Percentiles rank a stretch among this genome's conserved stretches.
Conservation (phyloP, 164 flowering plant genomes). For the Berberis vulgaris region DNA sequence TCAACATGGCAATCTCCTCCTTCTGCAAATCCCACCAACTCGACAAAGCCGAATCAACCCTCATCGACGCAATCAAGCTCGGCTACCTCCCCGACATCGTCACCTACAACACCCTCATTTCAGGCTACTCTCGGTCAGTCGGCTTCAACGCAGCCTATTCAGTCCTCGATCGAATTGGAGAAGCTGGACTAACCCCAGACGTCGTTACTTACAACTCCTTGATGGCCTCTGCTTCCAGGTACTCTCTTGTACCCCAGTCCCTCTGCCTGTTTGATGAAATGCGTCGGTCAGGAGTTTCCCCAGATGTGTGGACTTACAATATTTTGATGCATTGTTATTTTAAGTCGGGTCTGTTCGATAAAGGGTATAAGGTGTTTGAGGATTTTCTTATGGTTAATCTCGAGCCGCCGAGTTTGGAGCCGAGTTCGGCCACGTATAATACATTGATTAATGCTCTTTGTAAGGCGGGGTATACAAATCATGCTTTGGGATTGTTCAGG, state of each 20-base stretch:
- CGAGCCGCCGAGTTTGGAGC: slow-evolving; percentile 16
- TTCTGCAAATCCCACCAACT: slow-evolving; percentile 54
- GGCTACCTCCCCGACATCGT: slow-evolving; percentile 71
- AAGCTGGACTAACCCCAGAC: slow-evolving; percentile 71
- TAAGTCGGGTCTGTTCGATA: slow-evolving; percentile 50
- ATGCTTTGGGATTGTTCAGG: slow-evolving; percentile 65
- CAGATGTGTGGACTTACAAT: slow-evolving; percentile 74
- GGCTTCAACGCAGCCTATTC: slow-evolving; percentile 59
- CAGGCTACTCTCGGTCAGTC: slow-evolving; percentile 48
- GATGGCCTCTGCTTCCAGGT: slow-evolving; percentile 53
- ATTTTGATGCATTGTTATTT: slow-evolving; percentile 73
- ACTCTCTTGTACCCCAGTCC: slow-evolving; percentile 17
- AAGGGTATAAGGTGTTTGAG: slow-evolving; percentile 44
- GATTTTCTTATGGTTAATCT: slow-evolving; percentile 29
- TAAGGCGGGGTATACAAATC: slow-evolving; percentile 39
- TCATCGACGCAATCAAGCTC: slow-evolving; percentile 61
- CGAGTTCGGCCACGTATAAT: slow-evolving; percentile 36
- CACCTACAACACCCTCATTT: slow-evolving; percentile 72
- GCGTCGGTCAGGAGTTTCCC: slow-evolving; percentile 45
- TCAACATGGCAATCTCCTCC: slow-evolving; percentile 64
- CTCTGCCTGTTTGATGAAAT: slow-evolving; percentile 67
- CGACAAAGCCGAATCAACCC: slow-evolving; percentile 53
- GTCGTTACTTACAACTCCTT: slow-evolving; percentile 67
- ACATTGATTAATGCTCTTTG: slow-evolving; percentile 74
- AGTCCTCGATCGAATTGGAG: slow-evolving; percentile 50